A percentile compares a stretch with the other conserved stretches of the same genome.
phyloP scores from a whole-genome alignment of 2,329 filamentous ascomycete species.

The Periconia sp. region DNA sequence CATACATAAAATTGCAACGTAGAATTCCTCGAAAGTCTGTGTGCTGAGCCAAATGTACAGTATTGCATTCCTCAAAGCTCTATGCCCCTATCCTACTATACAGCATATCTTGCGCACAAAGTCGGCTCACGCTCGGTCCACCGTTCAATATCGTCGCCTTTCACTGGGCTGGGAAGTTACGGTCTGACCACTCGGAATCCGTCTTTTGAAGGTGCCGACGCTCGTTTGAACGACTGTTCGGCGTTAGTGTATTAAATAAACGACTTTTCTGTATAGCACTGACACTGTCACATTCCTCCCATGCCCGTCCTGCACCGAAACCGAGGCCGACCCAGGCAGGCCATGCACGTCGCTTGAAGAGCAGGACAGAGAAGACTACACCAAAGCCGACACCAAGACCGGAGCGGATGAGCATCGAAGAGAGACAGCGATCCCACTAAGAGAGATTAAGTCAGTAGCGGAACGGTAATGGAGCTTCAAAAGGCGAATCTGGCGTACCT shows the following conservation, averaged over 20 bases:
- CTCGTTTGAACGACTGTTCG: constrained; percentile 58
- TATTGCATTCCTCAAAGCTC: constrained; percentile 33
- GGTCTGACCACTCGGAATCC: constrained; percentile 56
- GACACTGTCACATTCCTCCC: constrained; percentile 93
- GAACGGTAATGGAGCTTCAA: not conserved
- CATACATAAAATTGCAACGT: too few species aligned
- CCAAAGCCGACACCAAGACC: constrained; percentile 95
- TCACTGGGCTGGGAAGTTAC: constrained; percentile 25
- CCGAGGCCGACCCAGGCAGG: constrained; percentile 93
- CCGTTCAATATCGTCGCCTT: constrained; percentile 2
- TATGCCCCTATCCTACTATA: constrained; percentile 45
- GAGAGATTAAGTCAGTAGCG: constrained; percentile 22
- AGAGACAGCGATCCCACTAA: constrained; percentile 99
- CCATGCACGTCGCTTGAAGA: constrained; percentile 98
- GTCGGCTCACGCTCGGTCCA: constrained; percentile 12
- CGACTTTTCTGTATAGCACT: constrained; percentile 25
- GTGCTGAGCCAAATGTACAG: constrained; percentile 37
- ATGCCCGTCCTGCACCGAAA: constrained; percentile 94
- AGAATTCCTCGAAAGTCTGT: too few species aligned
- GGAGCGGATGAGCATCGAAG: constrained; percentile 95
- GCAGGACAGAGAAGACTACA: constrained; percentile 95
- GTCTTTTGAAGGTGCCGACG: constrained; percentile 54
- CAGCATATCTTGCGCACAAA: constrained; percentile 33
- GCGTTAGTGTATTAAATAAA: constrained; percentile 10
- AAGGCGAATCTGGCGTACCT: constrained; percentile 65